Conservation (phyloP, 2,329 filamentous ascomycete species). For the Cercospora nicotianae region DNA sequence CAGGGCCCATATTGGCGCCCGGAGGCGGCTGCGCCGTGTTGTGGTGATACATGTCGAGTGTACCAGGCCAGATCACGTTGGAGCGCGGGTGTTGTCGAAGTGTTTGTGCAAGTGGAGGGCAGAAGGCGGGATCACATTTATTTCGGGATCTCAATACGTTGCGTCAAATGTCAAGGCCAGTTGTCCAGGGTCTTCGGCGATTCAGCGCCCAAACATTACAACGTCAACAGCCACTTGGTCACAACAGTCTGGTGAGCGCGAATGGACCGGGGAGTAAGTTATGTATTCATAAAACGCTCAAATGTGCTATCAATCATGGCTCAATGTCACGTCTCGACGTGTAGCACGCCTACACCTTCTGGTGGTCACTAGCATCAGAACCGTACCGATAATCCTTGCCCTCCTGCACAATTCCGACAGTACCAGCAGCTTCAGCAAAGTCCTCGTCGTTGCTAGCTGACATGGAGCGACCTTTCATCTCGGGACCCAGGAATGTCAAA, state of each 20-base stretch:
- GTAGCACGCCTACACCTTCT: constrained; percentile 12
- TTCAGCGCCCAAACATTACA: not conserved
- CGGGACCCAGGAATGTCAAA: constrained; percentile 63
- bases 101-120: not conserved
- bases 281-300: not conserved
- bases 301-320: not conserved
- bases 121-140: not conserved
- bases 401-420: constrained; percentile 16
- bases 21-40: constrained; percentile 9
- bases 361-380: constrained; percentile 13
- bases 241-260: not conserved
- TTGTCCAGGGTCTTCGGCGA: constrained; percentile 5
- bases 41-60: constrained; percentile 14
- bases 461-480: constrained; percentile 45
- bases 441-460: constrained; percentile 35
- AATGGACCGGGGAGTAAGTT: not conserved
- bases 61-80: not conserved
- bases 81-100: not conserved
- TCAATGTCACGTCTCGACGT: not conserved
- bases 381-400: constrained; percentile 7
- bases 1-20: constrained; percentile 3
- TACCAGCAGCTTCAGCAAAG: constrained; percentile 34
- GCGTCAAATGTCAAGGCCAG: constrained; percentile 4
- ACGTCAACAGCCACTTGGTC: constrained; percentile 1
- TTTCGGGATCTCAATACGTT: constrained; percentile 15